Conservation (phyloP, 2,329 filamentous ascomycete species). For the Zymoseptoria passerinii region DNA sequence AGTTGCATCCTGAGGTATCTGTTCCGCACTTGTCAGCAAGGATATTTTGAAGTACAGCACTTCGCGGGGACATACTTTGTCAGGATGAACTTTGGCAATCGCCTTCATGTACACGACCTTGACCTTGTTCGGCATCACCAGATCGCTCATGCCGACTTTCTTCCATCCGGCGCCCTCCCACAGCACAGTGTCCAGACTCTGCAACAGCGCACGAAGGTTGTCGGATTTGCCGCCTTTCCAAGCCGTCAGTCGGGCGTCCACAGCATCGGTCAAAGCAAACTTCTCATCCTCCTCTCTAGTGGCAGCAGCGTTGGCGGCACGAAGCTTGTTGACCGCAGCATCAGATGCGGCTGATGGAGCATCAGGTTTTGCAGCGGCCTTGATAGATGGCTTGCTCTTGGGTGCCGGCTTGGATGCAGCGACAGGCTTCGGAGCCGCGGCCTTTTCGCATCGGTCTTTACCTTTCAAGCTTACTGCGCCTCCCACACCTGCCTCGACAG, state of each 20-base stretch:
- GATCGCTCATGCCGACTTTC: constrained; percentile 86
- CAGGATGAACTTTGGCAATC: constrained; percentile 95
- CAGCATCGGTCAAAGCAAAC: constrained; percentile 75
- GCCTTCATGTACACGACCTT: constrained; percentile 99
- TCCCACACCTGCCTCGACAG: constrained; percentile 79
- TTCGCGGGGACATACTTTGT: constrained; percentile 66
- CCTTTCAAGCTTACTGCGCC: constrained; percentile 76
- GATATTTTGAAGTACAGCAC: background rate
- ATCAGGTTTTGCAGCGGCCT: constrained; percentile 41
- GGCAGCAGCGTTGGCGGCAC: constrained; percentile 75
- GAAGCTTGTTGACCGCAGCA: constrained; percentile 73
- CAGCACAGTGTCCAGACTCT: constrained; percentile 77
- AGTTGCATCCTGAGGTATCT: constrained; percentile 56
- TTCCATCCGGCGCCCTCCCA: constrained; percentile 95
- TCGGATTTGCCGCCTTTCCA: constrained; percentile 92
- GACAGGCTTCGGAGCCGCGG: constrained; percentile 42
- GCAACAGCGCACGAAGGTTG: constrained; percentile 79
- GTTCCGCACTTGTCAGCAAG: constrained; percentile 12
- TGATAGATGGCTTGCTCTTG: constrained; percentile 39
- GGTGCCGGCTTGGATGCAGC: constrained; percentile 51
- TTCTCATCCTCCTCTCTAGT: constrained; percentile 87
- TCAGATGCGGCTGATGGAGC: constrained; percentile 33
- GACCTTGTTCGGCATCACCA: constrained; percentile 88
- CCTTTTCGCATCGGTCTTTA: constrained; percentile 80
- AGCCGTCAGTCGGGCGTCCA: constrained; percentile 66